A percentile compares a stretch with the other conserved stretches of the same genome.
Conservation (phyloP, 1,139 yeast genomes). For the Ogataea hybrid region DNA sequence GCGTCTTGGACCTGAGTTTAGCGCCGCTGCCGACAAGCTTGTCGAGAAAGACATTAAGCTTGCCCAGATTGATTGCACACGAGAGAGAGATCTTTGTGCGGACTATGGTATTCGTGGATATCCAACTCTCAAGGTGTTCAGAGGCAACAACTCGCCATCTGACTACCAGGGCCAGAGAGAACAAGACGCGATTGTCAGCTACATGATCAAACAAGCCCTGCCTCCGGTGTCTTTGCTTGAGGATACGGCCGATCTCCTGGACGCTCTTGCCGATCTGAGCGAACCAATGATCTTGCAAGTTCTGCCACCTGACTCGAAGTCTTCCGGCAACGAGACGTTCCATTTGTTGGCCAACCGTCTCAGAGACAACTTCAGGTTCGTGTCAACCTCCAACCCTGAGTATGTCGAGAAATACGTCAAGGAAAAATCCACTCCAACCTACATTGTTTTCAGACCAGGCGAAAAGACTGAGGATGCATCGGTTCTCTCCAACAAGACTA, state of each 20-base stretch:
- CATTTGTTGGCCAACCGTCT: constrained; percentile 50
- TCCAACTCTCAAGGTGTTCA: constrained; percentile 87
- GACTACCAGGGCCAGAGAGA: constrained; percentile 86
- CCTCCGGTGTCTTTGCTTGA: constrained; percentile 69
- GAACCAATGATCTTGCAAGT: constrained; percentile 58
- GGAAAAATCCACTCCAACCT: constrained; percentile 41
- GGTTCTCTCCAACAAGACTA: constrained; percentile 38
- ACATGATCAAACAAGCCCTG: constrained; percentile 78
- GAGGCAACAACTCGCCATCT: constrained; percentile 52
- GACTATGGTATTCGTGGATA: constrained; percentile 79
- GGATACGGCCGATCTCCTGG: constrained; percentile 48
- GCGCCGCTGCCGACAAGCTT: no score
- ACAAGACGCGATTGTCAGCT: constrained; percentile 71
- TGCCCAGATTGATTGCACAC: no score
- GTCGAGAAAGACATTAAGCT: no score
- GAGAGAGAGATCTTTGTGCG: no score
- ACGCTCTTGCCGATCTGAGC: constrained; percentile 43
- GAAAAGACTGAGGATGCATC: constrained; percentile 41
- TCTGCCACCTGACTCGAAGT: constrained; percentile 39
- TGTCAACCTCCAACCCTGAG: constrained; percentile 50
- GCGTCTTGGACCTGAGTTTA: no score
- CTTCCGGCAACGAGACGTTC: constrained; percentile 45
- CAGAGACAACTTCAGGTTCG: constrained; percentile 64
- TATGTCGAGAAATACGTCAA: constrained; percentile 44
- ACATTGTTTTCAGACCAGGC: constrained; percentile 46